Base-by-base conservation (phyloP, 176 grass and related monocot species). In the Carex parvula region DNA sequence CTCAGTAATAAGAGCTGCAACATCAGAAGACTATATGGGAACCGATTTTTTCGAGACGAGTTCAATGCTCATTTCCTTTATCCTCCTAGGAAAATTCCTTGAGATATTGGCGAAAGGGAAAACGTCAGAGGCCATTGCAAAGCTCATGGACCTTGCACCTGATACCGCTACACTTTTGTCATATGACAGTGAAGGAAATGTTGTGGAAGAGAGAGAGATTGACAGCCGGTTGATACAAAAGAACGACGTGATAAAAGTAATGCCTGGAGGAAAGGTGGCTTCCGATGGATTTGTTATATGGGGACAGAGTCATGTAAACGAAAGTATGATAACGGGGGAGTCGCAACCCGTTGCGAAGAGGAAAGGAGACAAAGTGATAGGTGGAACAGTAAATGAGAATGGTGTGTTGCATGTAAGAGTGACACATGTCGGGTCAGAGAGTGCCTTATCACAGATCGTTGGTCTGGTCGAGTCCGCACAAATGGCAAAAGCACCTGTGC, bases 41-140 rank as follows among this genome's bases (percentile, higher is more conserved):
- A 95, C 88, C 60, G 95, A 98, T 89, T 98, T 98, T 89, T 98
- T 98, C 55, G 95, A 98, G 84, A 98, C 95, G 55, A 98, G 95
- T 86, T 98, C 92, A 11, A 98, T 98, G 95, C 88, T 98, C 24
- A 95, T 95, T 85, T 98, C 92, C 44, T 98, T 98, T 84, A 98
- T 98, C 42, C 89, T 98, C 76, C 86, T 98, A 44, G 95, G 95
- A 30, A 98, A 98, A 77, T 98, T 95, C 79, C 95, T 98, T 46
- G 95, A 98, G 87, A 91, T 95, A 66, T 90, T 98, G 87, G 95
- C 95, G 58, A 98, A 95, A 90, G 95, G 95, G 55, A 98, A 93
- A 79, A 98, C 95, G 2, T 98, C 92, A 48, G 95, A 92, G 75
- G 95, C 95, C 84, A 98, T 98, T 39, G 91, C 89, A 22, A 95